Evolutionary conservation across 2,329 filamentous ascomycete genomes (phyloP).

Genomic region (Paracoccidioides brasiliensis): DNA sequence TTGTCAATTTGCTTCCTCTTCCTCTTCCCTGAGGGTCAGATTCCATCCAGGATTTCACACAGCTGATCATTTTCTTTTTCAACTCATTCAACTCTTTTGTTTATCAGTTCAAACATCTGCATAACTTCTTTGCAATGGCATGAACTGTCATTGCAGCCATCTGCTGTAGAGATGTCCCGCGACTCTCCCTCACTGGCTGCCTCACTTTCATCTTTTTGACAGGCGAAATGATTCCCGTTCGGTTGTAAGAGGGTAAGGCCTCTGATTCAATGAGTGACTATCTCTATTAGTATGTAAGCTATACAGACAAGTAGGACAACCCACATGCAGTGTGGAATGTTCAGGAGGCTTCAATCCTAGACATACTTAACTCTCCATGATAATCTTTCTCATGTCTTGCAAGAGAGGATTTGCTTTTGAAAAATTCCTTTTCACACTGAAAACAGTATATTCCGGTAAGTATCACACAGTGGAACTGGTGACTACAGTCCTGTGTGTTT

Average conservation of each 20-base stretch:
- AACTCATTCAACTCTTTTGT: no score
- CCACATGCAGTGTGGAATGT: conserved; percentile 2
- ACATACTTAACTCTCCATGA: conserved; percentile 1
- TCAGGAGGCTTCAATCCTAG: conserved; percentile 1
- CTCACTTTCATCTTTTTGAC: neutral
- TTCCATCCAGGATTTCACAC: neutral
- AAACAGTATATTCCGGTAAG: conserved; percentile 2
- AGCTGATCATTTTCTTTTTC: neutral
- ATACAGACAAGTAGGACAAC: conserved; percentile 2
- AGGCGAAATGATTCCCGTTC: neutral
- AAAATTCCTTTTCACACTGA: conserved; percentile 3
- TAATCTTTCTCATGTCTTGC: conserved; percentile 1
- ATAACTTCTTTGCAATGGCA: no score
- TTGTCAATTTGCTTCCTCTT: neutral
- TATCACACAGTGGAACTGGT: conserved; percentile 3
- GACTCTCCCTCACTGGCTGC: neutral
- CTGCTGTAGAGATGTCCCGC: neutral
- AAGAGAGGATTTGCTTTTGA: neutral
- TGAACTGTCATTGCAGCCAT: no score
- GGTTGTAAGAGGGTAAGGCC: neutral
- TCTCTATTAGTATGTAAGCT: conserved; percentile 3
- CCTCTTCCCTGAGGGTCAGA: neutral
- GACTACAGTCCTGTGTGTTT: conserved; percentile 2
- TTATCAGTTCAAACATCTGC: no score
- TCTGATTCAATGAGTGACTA: conserved; percentile 2